Percentiles rank a stretch among this genome's conserved stretches.
Evolutionary conservation across 108 stramenopile species (phyloP).

Genomic region (Fragilariopsis cylindrus): DNA sequence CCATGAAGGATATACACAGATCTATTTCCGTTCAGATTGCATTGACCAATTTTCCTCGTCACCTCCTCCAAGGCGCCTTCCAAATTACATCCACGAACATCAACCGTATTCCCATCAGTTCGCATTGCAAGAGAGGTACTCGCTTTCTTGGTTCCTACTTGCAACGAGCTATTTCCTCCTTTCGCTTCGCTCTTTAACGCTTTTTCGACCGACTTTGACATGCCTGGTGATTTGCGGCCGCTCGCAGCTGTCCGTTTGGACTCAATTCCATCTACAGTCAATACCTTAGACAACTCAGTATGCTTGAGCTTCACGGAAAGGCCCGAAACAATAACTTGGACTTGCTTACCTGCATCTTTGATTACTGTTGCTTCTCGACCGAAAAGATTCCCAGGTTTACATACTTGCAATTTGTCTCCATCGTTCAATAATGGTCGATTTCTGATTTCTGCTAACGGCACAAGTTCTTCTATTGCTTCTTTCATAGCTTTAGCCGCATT

Average conservation of each 20-base stretch:
- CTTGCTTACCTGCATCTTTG: conserved; percentile 51
- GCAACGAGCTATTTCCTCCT: conserved; percentile 2
- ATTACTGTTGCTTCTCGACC: conserved; percentile 64
- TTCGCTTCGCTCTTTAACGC: conserved; percentile 55
- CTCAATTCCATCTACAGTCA: conserved; percentile 2
- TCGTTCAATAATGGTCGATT: conserved; percentile 48
- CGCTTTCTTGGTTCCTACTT: conserved; percentile 17
- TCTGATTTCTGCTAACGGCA: conserved; percentile 73
- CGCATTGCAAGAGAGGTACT: conserved; percentile 46
- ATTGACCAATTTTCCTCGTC: conserved; percentile 55
- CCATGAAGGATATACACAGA: conserved; percentile 78
- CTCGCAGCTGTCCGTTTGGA: background rate
- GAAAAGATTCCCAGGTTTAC: conserved; percentile 65
- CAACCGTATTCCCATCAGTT: conserved; percentile 82
- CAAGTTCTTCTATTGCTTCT: conserved; percentile 52
- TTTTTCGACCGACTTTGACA: conserved; percentile 64
- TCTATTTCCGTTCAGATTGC: conserved; percentile 45
- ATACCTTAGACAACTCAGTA: conserved; percentile 65
- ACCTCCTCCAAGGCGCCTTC: conserved; percentile 73
- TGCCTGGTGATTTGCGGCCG: conserved; percentile 2
- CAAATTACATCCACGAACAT: conserved; percentile 80
- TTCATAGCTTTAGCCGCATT: conserved; percentile 32
- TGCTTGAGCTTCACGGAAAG: conserved; percentile 58
- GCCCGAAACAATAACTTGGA: conserved; percentile 66
- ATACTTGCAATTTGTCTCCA: conserved; percentile 71